Conservation (phyloP, 164 flowering plant genomes). For the Amborella trichopoda region DNA sequence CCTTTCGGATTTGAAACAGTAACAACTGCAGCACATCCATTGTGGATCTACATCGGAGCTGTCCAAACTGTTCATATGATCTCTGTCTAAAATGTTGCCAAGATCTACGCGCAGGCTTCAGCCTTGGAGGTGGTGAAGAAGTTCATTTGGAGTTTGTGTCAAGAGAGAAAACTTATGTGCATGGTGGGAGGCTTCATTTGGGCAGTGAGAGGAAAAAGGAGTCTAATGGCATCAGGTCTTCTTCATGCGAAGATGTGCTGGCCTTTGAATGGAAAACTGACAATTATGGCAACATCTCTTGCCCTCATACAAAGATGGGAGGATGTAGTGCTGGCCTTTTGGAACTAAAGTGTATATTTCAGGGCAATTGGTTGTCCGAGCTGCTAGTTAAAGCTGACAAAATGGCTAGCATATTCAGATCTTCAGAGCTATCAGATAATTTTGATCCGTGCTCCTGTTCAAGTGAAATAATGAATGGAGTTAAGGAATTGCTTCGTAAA, state of each 20-base stretch:
- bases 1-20: slow-evolving; percentile 4
- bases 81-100: slow-evolving; percentile 12
- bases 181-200: no score
- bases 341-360: slow-evolving; percentile 6
- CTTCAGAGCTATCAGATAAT: slow-evolving; percentile 8
- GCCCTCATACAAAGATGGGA: slow-evolving; percentile 9
- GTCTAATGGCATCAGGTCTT: no score
- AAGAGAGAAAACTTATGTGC: no score
- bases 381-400: slow-evolving; percentile 41
- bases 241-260: background rate
- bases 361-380: slow-evolving; percentile 16
- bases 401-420: slow-evolving; percentile 8
- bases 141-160: no score
- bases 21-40: slow-evolving; percentile 12
- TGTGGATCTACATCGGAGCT: slow-evolving; percentile 11
- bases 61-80: slow-evolving; percentile 10
- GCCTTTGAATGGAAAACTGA: slow-evolving; percentile 8
- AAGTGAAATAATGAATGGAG: slow-evolving; percentile 21
- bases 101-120: slow-evolving; percentile 7
- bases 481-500: slow-evolving; percentile 14
- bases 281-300: slow-evolving; percentile 6
- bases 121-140: no score
- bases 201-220: no score
- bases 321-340: slow-evolving; percentile 9
- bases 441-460: slow-evolving; percentile 19